Percentiles rank a stretch among this genome's conserved stretches.
These are phyloP conservation scores for Choricystis sp. DNA, from an alignment of 139 green algal species.

Conservation along the genomic window DNA sequence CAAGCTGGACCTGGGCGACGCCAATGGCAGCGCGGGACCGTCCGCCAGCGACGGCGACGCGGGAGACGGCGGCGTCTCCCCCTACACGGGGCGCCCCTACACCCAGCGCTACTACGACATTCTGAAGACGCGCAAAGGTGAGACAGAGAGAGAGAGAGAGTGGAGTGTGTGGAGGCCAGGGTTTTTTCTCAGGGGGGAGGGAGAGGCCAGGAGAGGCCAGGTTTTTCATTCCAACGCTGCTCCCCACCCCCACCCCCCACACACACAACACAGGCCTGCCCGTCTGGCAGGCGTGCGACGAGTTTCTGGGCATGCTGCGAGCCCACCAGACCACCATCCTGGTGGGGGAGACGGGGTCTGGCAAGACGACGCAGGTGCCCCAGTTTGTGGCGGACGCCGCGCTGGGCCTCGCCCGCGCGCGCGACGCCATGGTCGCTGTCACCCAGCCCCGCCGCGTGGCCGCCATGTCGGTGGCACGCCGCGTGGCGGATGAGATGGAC, in stretches of 20 bases:
- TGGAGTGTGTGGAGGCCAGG: background rate
- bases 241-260: background rate
- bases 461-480: conserved; percentile 65
- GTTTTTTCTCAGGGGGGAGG: background rate
- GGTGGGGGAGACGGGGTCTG: conserved; percentile 91
- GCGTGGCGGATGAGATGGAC: conserved; percentile 82
- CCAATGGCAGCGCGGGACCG: conserved; percentile 3
- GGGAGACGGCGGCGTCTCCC: conserved; percentile 30
- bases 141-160: too few relatives aligned
- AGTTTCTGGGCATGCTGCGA: conserved; percentile 85
- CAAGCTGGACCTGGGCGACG: conserved; percentile 49
- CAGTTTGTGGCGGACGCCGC: conserved; percentile 89
- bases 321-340: conserved; percentile 92
- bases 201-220: background rate
- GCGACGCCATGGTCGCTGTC: conserved; percentile 54
- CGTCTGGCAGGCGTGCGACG: conserved; percentile 87
- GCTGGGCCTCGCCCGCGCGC: conserved; percentile 30
- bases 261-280: conserved; percentile 51
- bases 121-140: conserved; percentile 52
- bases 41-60: background rate
- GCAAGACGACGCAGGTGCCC: conserved; percentile 99
- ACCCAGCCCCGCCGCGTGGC: conserved; percentile 81
- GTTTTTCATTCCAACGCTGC: background rate
- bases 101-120: conserved; percentile 82
- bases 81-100: conserved; percentile 73